Base-by-base conservation (phyloP, 2,329 filamentous ascomycete species). In the Teratosphaeria destructans region DNA sequence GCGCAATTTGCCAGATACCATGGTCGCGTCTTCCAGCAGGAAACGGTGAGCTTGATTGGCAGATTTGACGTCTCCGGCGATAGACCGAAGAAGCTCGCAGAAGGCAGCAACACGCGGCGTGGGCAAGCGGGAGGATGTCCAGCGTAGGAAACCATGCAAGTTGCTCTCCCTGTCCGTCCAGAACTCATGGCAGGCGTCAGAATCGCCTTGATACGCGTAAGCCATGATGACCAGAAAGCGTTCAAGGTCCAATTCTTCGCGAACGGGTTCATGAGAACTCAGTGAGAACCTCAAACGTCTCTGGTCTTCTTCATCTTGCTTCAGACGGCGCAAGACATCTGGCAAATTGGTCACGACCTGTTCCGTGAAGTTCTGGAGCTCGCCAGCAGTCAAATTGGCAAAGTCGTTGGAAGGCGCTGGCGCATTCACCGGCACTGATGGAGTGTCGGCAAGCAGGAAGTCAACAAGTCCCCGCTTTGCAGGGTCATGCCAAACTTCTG, bases 31-130 rank as follows among this genome's bases (percentile, higher is more conserved):
- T 66, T 96, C 93, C 2, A 94, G 81, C 16, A 99, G 78, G 70
- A 99, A 99, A 56, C 86, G 85, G 72, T 99, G 93, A 0, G 93
- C 90, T 16, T 88, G 82, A 58, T 87, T 86, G 32, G 94, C 93
- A 67, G 90, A 94, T 57, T 89, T 84, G 58, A 90, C 84, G 57
- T 90, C 90, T 57, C 87, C 85, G 0, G 94, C 90, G 55, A 99
- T 86, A 1, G 92, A 88, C 69, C 91, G 89, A 16, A 99, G 79
- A 85, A 99, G 93, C 71, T 97, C 93, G 73, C 94, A 99, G 67
- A 97, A 99, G 12, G 93, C 92, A 62, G 90, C 94, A 61, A 95
- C 92, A 27, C 96, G 82, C n/a, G 94, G 94, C 0, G 95, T 96
- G 0, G 95, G 96, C 62, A 95, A 91, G 67, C 94, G 83, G 66